A percentile compares a stretch with the other conserved stretches of the same genome.
Conservation (phyloP, 164 flowering plant species). For the Piper longum region DNA sequence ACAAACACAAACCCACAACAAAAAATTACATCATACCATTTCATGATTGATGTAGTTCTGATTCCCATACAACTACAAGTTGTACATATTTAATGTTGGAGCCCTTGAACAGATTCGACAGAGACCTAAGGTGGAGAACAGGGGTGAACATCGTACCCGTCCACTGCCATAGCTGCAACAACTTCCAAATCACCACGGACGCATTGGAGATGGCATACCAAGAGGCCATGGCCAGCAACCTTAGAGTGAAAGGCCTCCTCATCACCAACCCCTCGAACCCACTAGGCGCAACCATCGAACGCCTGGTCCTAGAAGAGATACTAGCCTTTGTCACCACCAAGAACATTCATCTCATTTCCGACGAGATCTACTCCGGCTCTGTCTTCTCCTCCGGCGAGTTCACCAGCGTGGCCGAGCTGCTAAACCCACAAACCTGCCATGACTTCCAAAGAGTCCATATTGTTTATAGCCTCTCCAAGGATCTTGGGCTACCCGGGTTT, state of each 20-base stretch:
- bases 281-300: slow-evolving; percentile 43
- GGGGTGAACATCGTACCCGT: slow-evolving; percentile 74
- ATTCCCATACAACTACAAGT: no score
- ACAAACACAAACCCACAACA: no score
- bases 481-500: slow-evolving; percentile 87
- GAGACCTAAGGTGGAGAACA: slow-evolving; percentile 92
- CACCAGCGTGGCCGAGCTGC: slow-evolving; percentile 60
- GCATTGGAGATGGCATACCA: slow-evolving; percentile 65
- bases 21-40: no score
- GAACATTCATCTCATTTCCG: slow-evolving; percentile 85
- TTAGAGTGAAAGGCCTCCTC: slow-evolving; percentile 53
- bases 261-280: slow-evolving; percentile 96
- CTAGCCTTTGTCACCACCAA: slow-evolving; percentile 50
- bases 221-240: slow-evolving; percentile 33
- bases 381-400: slow-evolving; percentile 55
- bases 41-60: no score
- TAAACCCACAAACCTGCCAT: slow-evolving; percentile 24
- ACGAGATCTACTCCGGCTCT: slow-evolving; percentile 94
- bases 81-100: no score
- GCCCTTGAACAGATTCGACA: slow-evolving; percentile 49
- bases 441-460: slow-evolving; percentile 72
- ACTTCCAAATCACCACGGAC: slow-evolving; percentile 55
- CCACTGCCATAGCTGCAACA: slow-evolving; percentile 61
- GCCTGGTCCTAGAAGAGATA: slow-evolving; percentile 38
- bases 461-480: slow-evolving; percentile 88